phyloP scores from a whole-genome alignment of 1,284 basidiomycete species.

The Ustilago trichophora region DNA sequence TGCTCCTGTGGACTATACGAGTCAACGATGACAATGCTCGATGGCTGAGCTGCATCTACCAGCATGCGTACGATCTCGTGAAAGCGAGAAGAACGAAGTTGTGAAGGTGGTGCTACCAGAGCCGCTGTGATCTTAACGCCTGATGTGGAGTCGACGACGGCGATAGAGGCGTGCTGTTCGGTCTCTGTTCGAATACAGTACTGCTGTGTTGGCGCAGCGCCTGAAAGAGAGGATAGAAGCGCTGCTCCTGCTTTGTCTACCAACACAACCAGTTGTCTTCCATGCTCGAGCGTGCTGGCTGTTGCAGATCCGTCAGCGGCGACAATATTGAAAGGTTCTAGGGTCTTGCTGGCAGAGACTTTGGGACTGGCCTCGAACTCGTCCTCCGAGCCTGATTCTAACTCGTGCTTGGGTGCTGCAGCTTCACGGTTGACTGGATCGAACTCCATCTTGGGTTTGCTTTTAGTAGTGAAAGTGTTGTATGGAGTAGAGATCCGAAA shows the following conservation, averaged over 20 bases:
- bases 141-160: background rate
- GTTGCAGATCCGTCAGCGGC: background rate
- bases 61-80: constrained; percentile 16
- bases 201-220: constrained; percentile 6
- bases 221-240: constrained; percentile 7
- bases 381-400: constrained; percentile 45
- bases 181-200: constrained; percentile 7
- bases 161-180: constrained; percentile 24
- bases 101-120: constrained; percentile 10
- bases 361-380: constrained; percentile 5
- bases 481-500: no score
- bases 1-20: constrained; percentile 34
- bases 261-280: constrained; percentile 17
- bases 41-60: constrained; percentile 18
- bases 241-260: constrained; percentile 18
- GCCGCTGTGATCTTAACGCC: constrained; percentile 7
- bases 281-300: background rate
- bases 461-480: no score
- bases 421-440: constrained; percentile 33
- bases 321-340: constrained; percentile 8
- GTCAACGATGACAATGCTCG: constrained; percentile 27
- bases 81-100: constrained; percentile 16
- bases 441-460: constrained; percentile 25
- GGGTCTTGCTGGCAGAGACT: background rate
- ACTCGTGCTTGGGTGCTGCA: constrained; percentile 32